These are phyloP conservation scores for Talaromyces verruculosus DNA, from an alignment of 2,329 filamentous ascomycete genomes.

Conservation along the genomic window DNA sequence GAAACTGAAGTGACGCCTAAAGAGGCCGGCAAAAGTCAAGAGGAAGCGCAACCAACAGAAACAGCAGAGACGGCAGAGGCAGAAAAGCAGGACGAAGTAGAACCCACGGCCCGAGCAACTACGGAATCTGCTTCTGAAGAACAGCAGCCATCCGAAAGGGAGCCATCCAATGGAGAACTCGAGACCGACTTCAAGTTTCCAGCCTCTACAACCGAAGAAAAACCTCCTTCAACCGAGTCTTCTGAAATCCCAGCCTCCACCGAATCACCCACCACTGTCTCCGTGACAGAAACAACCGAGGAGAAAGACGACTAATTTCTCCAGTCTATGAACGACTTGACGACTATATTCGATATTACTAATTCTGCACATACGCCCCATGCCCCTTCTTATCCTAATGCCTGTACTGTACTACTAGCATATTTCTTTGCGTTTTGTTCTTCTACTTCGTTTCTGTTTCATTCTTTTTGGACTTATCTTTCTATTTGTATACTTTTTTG, in stretches of 20 bases:
- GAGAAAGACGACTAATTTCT: slow-evolving; percentile 19
- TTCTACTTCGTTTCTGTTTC: not conserved
- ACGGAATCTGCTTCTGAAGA: not conserved
- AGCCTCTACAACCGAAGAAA: not conserved
- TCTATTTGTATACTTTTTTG: slow-evolving; percentile 6
- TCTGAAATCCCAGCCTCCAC: not conserved
- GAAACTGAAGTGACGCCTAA: not conserved
- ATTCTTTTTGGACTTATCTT: not conserved
- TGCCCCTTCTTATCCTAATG: not conserved
- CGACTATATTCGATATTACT: slow-evolving; percentile 13
- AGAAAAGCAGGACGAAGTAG: not conserved
- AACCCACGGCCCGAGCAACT: not conserved
- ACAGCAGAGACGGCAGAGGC: not conserved
- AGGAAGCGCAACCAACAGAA: not conserved
- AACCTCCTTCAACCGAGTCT: slow-evolving; percentile 4
- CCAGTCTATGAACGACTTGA: slow-evolving; percentile 16
- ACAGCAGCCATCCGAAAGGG: not conserved
- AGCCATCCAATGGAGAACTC: not conserved
- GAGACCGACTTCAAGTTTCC: slow-evolving; percentile 11
- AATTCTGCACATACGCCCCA: slow-evolving; percentile 6
- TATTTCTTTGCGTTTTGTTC: not conserved
- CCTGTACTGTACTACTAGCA: slow-evolving; percentile 19
- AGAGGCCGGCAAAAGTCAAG: not conserved
- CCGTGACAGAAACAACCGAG: slow-evolving; percentile 16
- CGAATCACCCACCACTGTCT: slow-evolving; percentile 9